A percentile compares a stretch with the other conserved stretches of the same genome.
Evolutionary conservation across 768 basidiomycete species (phyloP).

Genomic region (Suillus ampliporus): DNA sequence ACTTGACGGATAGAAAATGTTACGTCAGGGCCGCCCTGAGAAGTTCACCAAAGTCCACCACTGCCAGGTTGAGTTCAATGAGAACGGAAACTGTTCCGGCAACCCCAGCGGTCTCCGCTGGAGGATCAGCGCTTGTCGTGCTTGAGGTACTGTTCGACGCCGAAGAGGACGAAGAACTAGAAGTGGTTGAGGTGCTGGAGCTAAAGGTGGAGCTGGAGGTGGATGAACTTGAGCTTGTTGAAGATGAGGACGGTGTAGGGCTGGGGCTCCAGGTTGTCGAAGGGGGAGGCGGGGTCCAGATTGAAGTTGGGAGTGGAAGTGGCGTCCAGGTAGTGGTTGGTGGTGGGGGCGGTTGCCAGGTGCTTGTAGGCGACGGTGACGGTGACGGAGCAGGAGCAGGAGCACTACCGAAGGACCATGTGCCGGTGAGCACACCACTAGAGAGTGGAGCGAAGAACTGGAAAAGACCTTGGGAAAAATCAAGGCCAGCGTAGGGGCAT

Average conservation of each 20-base stretch:
- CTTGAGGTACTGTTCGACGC: conserved; percentile 23
- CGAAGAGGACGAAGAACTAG: conserved; percentile 6
- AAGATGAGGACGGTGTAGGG: conserved; percentile 19
- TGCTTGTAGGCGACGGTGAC: conserved; percentile 18
- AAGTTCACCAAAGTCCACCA: conserved; percentile 27
- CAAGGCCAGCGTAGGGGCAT: conserved; percentile 69
- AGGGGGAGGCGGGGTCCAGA: conserved; percentile 17
- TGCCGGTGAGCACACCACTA: conserved; percentile 61
- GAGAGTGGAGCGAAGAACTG: conserved; percentile 53
- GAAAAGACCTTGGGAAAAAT: conserved; percentile 73
- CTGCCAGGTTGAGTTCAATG: conserved; percentile 18
- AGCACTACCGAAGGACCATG: conserved; percentile 54
- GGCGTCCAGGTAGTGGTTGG: conserved; percentile 23
- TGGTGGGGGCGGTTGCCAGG: conserved; percentile 30
- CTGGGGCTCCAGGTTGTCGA: conserved; percentile 15
- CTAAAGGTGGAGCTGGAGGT: too few species aligned
- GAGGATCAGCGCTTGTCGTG: conserved; percentile 21
- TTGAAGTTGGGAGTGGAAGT: conserved; percentile 12
- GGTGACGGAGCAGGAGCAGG: conserved; percentile 13
- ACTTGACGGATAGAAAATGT: conserved; percentile 4
- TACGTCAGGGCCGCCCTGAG: conserved; percentile 19
- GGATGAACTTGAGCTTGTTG: conserved; percentile 7
- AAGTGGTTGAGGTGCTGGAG: conserved; percentile 8
- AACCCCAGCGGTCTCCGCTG: conserved; percentile 19
- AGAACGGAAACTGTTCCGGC: conserved; percentile 19